Conservation (phyloP, 345 rosid species). For the Carallia brachiata region DNA sequence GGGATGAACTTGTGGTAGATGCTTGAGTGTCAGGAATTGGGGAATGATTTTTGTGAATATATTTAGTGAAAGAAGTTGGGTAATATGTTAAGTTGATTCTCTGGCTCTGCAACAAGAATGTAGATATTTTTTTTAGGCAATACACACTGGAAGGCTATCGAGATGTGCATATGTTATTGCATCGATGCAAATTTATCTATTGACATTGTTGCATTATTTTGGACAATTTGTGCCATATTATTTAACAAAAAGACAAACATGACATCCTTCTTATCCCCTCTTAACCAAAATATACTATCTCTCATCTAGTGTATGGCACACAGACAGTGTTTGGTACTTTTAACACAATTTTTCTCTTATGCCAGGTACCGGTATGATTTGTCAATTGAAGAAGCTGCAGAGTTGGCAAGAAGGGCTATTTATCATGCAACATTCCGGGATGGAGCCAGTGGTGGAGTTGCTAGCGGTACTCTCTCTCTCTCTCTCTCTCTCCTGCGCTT, state of each 20-base stretch:
- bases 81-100: no score
- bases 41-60: no score
- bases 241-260: background rate
- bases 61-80: no score
- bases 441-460: constrained; percentile 99
- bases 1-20: no score
- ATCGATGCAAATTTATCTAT: no score
- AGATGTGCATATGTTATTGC: no score
- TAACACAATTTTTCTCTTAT: background rate
- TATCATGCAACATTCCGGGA: constrained; percentile 99
- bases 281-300: background rate
- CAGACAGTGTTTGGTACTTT: background rate
- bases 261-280: background rate
- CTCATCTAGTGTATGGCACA: background rate
- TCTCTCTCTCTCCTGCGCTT: background rate
- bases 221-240: background rate
- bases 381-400: constrained; percentile 91
- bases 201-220: background rate
- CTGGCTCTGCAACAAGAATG: no score
- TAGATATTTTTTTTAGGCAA: no score
- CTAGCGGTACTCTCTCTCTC: constrained; percentile 64
- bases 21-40: no score
- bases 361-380: constrained; percentile 72
- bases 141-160: no score
- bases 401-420: constrained; percentile 91